These are phyloP conservation scores for Planoprotostelium fungivorum DNA, from an alignment of 78 protist species.

Conservation along the genomic window DNA sequence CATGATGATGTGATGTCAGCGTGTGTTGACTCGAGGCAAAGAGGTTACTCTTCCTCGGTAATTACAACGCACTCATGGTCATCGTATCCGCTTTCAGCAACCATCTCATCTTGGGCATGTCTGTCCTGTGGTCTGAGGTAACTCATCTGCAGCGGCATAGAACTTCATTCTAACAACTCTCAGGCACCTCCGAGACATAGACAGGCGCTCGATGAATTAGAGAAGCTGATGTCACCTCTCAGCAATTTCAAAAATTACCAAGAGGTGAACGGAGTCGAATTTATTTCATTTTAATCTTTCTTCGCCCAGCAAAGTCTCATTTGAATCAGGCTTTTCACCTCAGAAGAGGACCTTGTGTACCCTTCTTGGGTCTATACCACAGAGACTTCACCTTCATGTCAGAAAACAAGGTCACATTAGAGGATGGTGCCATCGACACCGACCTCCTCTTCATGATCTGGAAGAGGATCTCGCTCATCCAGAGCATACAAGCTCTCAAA, in stretches of 20 bases:
- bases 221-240: not conserved
- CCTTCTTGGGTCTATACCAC: not conserved
- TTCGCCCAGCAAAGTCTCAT: not conserved
- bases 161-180: no score
- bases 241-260: not conserved
- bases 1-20: not conserved
- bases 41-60: not conserved
- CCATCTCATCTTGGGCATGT: no score
- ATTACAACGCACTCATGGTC: not conserved
- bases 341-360: not conserved
- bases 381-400: not conserved
- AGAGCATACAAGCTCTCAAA: not conserved
- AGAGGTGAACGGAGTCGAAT: not conserved
- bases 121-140: no score
- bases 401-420: not conserved
- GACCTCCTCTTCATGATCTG: not conserved
- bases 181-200: not conserved
- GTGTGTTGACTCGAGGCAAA: not conserved
- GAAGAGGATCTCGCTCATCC: not conserved
- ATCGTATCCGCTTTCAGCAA: not conserved
- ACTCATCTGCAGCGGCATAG: no score
- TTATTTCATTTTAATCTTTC: not conserved
- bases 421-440: not conserved
- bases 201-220: not conserved
- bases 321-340: not conserved